Conservation (phyloP, 495 filamentous ascomycete genomes). For the Pyrenula aspistea region DNA sequence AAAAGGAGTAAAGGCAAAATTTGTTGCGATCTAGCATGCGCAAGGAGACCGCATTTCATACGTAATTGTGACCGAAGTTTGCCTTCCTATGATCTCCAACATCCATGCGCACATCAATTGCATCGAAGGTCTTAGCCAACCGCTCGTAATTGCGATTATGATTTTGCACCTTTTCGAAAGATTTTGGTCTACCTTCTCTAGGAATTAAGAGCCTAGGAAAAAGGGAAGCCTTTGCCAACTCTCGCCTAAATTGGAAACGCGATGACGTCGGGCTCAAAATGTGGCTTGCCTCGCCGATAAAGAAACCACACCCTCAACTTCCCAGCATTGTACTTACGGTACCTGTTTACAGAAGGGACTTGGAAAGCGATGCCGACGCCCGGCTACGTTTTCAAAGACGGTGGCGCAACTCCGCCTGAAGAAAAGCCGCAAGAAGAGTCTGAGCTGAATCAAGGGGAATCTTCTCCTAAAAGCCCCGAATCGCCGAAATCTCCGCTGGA, state of each 20-base stretch:
- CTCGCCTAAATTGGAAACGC: background rate
- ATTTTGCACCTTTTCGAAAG: too few species aligned
- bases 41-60: too few species aligned
- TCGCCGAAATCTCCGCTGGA: slow-evolving; percentile 1
- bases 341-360: background rate
- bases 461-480: background rate
- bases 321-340: background rate
- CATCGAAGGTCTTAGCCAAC: too few species aligned
- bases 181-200: too few species aligned
- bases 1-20: too few species aligned
- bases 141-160: too few species aligned
- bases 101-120: too few species aligned
- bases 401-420: background rate
- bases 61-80: too few species aligned
- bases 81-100: too few species aligned
- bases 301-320: background rate
- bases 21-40: too few species aligned
- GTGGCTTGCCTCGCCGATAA: background rate
- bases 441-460: slow-evolving; percentile 10
- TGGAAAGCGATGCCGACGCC: background rate
- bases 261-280: background rate
- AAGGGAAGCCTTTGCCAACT: background rate
- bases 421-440: slow-evolving; percentile 4
- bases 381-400: background rate
- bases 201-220: too few species aligned